phyloP scores from a whole-genome alignment of 2,329 filamentous ascomycete genomes.

The Allantophomopsis lycopodina region DNA sequence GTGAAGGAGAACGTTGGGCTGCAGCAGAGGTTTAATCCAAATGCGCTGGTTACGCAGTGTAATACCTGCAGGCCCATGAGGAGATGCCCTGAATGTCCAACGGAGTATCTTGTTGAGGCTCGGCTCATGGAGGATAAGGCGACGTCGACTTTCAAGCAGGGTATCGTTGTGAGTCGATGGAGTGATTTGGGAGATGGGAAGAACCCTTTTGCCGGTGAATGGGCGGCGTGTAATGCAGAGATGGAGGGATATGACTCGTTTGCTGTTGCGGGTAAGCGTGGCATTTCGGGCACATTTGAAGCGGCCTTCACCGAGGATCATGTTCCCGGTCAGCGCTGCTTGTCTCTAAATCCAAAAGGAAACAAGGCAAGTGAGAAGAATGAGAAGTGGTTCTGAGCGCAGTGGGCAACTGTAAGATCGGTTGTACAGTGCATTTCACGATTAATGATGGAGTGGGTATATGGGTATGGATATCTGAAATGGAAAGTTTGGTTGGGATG shows the following conservation, averaged over 20 bases:
- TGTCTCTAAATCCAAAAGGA: constrained; percentile 42
- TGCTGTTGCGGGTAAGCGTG: constrained; percentile 32
- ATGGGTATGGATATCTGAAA: no score
- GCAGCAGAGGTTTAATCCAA: constrained; percentile 20
- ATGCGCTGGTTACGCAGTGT: constrained; percentile 35
- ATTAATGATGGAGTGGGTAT: no score
- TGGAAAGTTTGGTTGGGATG: no score
- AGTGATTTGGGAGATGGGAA: constrained; percentile 43
- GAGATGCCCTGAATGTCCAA: constrained; percentile 45
- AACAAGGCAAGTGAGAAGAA: constrained; percentile 38
- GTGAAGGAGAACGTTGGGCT: not conserved
- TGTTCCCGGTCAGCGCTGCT: constrained; percentile 40
- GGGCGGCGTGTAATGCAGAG: constrained; percentile 38
- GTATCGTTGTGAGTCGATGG: constrained; percentile 46
- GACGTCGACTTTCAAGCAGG: constrained; percentile 37
- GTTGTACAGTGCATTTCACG: no score
- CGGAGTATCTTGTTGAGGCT: constrained; percentile 47
- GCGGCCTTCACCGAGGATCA: constrained; percentile 34
- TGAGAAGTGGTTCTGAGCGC: constrained; percentile 39
- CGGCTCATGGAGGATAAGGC: constrained; percentile 42
- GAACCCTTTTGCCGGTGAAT: constrained; percentile 31
- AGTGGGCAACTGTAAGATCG: not conserved
- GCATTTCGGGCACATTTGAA: constrained; percentile 46
- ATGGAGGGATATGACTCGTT: constrained; percentile 37
- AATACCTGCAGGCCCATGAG: constrained; percentile 41